Percentiles rank a stretch among this genome's conserved stretches.
Evolutionary conservation across 2,329 filamentous ascomycete genomes (phyloP).

Genomic region (Ascochyta lentis): DNA sequence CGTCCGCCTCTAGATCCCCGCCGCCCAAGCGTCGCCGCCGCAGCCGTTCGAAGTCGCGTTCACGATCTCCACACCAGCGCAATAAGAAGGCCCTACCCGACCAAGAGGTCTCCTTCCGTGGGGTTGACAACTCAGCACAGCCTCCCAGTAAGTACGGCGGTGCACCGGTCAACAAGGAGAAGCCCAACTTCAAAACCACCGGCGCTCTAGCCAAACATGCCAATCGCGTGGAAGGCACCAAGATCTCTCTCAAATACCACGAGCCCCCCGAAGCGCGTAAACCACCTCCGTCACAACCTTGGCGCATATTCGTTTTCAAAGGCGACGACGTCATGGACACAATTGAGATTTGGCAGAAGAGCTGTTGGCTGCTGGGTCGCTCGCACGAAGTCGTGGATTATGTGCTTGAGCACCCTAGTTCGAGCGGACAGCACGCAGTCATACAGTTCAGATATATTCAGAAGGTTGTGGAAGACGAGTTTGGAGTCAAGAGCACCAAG

Average conservation of each 20-base stretch:
- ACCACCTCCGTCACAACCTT: constrained; percentile 76
- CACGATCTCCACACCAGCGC: constrained; percentile 52
- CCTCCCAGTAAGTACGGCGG: constrained; percentile 43
- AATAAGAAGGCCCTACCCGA: constrained; percentile 54
- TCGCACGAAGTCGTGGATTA: constrained; percentile 83
- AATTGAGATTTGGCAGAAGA: constrained; percentile 75
- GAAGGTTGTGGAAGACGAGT: constrained; percentile 83
- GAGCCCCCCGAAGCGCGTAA: constrained; percentile 94
- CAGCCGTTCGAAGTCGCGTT: constrained; percentile 45
- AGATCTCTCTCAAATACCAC: constrained; percentile 90
- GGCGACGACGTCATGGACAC: constrained; percentile 80
- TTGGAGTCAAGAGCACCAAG: constrained; percentile 58
- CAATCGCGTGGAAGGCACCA: constrained; percentile 78
- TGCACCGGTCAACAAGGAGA: constrained; percentile 70
- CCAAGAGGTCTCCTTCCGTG: constrained; percentile 55
- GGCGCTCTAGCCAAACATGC: constrained; percentile 87
- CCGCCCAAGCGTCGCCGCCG: constrained; percentile 46
- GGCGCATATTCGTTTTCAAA: constrained; percentile 95
- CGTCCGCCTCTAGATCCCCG: constrained; percentile 34
- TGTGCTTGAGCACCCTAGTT: constrained; percentile 84
- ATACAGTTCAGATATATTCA: constrained; percentile 89
- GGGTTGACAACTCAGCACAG: constrained; percentile 39
- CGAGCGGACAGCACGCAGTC: constrained; percentile 94
- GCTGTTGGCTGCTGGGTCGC: constrained; percentile 89
- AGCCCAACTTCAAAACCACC: constrained; percentile 82